Conservation (phyloP, 805 yeast species). For the Ogataea wickerhamii region DNA sequence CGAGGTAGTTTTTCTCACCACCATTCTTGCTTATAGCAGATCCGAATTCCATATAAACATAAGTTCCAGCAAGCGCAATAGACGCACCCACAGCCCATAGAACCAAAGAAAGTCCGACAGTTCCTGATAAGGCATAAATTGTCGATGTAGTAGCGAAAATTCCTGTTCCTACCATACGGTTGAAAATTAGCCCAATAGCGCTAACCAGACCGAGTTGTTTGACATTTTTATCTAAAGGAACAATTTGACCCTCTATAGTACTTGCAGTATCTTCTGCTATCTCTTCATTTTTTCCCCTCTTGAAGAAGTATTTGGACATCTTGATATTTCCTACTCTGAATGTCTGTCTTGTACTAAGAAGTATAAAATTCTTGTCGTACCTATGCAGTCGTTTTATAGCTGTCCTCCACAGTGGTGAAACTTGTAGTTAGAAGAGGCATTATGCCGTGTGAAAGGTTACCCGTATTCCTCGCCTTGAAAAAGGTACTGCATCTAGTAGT, state of each 20-base stretch:
- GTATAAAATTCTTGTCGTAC: too few relatives aligned
- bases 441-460: too few relatives aligned
- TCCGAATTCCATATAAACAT: conserved; percentile 79
- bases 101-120: conserved; percentile 67
- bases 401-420: too few relatives aligned
- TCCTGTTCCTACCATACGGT: conserved; percentile 74
- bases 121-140: conserved; percentile 56
- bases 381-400: too few relatives aligned
- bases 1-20: conserved; percentile 80
- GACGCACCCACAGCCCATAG: conserved; percentile 74
- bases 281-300: too few relatives aligned
- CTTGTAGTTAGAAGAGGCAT: too few relatives aligned
- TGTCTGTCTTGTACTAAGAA: too few relatives aligned
- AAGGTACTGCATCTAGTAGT: too few relatives aligned
- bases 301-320: too few relatives aligned
- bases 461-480: too few relatives aligned
- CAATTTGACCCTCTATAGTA: conserved; percentile 6
- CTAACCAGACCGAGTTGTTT: conserved; percentile 42
- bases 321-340: too few relatives aligned
- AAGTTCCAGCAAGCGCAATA: conserved; percentile 60
- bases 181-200: conserved; percentile 50
- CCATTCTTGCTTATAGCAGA: conserved; percentile 52
- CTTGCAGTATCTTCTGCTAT: not conserved
- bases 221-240: conserved; percentile 36
- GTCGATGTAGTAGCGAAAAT: conserved; percentile 67